Percentiles rank a stretch among this genome's conserved stretches.
phyloP scores from a whole-genome alignment of 768 basidiomycete species.

The Boletus pseudopeckii region DNA sequence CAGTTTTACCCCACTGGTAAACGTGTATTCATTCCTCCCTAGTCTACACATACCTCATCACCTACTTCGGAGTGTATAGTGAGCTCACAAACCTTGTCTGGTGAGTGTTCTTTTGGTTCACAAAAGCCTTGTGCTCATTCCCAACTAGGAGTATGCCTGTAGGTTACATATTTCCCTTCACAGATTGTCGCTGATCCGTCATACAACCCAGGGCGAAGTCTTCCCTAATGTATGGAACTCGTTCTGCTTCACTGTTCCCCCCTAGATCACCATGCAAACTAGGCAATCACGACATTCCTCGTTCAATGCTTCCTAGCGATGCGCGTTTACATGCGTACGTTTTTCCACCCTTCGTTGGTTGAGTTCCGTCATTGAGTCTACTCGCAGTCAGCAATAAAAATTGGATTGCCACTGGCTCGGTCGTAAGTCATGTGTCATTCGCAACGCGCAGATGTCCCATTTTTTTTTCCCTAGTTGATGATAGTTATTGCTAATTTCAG shows the following conservation, averaged over 20 bases:
- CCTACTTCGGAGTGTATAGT: constrained; percentile 34
- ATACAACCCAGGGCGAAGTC: constrained; percentile 41
- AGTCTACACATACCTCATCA: constrained; percentile 50
- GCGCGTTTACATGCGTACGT: constrained; percentile 48
- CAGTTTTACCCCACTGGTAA: background rate
- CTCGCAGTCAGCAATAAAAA: constrained; percentile 47
- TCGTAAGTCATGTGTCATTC: constrained; percentile 14
- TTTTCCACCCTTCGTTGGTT: background rate
- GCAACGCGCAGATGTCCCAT: background rate
- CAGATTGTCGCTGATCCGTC: constrained; percentile 3
- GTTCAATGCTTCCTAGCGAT: constrained; percentile 54
- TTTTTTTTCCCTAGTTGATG: constrained; percentile 7
- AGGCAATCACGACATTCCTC: constrained; percentile 43
- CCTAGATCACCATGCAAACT: background rate
- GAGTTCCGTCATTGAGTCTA: background rate
- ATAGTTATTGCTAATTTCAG: constrained; percentile 41
- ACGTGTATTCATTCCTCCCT: background rate
- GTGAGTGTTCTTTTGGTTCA: constrained; percentile 28
- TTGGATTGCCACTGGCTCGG: constrained; percentile 33
- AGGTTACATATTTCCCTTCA: background rate
- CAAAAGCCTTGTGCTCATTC: background rate
- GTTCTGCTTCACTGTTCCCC: background rate
- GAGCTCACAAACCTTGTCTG: constrained; percentile 37
- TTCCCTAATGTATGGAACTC: constrained; percentile 41
- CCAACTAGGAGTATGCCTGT: constrained; percentile 23